These are phyloP conservation scores for Beta vulgaris DNA, from an alignment of 148 eudicot genomes.

Conservation along the genomic window DNA sequence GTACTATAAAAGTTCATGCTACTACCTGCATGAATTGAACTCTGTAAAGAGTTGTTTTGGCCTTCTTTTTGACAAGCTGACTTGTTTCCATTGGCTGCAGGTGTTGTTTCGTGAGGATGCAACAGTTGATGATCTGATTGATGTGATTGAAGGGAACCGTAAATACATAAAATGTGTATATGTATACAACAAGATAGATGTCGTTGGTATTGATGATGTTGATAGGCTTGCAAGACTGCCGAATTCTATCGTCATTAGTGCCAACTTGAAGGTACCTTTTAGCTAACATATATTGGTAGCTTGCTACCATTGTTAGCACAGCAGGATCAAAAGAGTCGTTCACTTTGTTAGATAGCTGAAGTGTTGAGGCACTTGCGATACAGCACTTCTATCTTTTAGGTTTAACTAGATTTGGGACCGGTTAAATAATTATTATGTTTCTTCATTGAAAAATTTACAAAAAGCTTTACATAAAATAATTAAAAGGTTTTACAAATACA, in stretches of 20 bases:
- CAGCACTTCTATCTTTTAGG: background rate
- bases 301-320: background rate
- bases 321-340: background rate
- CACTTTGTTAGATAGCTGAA: background rate
- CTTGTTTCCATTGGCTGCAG: slow-evolving; percentile 36
- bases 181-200: slow-evolving; percentile 99
- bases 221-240: slow-evolving; percentile 92
- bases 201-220: slow-evolving; percentile 97
- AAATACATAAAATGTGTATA: slow-evolving; percentile 96
- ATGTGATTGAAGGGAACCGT: slow-evolving; percentile 98
- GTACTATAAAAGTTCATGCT: too few species aligned
- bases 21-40: background rate
- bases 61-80: background rate
- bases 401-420: too few species aligned
- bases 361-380: background rate
- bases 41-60: background rate
- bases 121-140: slow-evolving; percentile 96
- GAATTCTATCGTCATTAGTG: slow-evolving; percentile 93
- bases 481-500: too few species aligned
- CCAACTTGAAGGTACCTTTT: slow-evolving; percentile 70
- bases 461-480: background rate
- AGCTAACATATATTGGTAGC: background rate
- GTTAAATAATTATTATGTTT: too few species aligned
- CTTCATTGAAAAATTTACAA: too few species aligned
- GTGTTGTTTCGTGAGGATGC: slow-evolving; percentile 98